These are phyloP conservation scores for Cornus kousa DNA, from an alignment of 148 eudicot genomes.

Conservation along the genomic window DNA sequence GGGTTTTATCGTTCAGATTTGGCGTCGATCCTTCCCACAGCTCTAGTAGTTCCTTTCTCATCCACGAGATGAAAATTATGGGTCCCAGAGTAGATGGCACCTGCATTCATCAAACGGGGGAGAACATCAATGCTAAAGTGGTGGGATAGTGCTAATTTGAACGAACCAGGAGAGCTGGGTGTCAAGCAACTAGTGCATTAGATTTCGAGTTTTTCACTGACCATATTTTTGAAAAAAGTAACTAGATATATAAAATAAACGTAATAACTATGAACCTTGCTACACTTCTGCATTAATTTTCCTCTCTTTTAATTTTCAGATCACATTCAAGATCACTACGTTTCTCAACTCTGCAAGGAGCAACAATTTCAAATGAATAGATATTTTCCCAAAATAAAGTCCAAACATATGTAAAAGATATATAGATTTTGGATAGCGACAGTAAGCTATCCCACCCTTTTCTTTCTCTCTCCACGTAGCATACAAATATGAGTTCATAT, in stretches of 20 bases:
- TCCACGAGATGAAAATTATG: constrained; percentile 71
- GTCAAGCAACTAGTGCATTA: no score
- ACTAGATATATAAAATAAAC: no score
- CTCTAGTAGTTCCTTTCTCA: constrained; percentile 70
- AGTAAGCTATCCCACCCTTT: background rate
- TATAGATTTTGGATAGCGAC: background rate
- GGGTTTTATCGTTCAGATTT: constrained; percentile 56
- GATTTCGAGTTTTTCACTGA: no score
- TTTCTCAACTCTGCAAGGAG: no score
- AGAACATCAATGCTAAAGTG: background rate
- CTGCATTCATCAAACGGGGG: constrained; percentile 34
- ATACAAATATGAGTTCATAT: no score
- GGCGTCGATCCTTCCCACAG: constrained; percentile 86
- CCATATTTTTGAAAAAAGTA: no score
- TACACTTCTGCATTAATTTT: no score
- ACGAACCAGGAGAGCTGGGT: background rate
- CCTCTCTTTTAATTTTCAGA: background rate
- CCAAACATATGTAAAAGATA: background rate
- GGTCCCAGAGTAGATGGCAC: constrained; percentile 95
- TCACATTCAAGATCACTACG: background rate
- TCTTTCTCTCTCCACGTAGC: no score
- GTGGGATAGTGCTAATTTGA: background rate
- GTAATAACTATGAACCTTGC: no score
- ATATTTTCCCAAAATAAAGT: no score
- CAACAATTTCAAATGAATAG: no score